Conservation (phyloP, 2,329 filamentous ascomycete species). For the Dothidotthia symphoricarpi region DNA sequence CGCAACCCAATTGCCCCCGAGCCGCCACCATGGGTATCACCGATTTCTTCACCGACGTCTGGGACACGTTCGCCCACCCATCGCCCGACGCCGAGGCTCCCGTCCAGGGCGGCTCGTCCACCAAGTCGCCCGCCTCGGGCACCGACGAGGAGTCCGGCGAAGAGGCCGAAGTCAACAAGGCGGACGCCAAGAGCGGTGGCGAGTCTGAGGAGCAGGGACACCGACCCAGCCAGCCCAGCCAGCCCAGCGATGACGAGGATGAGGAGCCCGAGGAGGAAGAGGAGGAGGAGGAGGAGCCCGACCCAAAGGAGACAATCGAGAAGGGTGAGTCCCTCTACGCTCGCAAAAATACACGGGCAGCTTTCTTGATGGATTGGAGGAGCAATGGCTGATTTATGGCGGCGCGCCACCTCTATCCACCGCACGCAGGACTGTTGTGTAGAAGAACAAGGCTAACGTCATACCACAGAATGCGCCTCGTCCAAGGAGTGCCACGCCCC, state of each 20-base stretch:
- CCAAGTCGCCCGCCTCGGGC: constrained; percentile 41
- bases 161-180: constrained; percentile 47
- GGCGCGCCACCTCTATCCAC: too few relatives aligned
- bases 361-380: constrained; percentile 2
- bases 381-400: constrained; percentile 10
- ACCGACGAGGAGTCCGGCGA: constrained; percentile 45
- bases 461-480: constrained; percentile 75
- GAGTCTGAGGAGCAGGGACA: constrained; percentile 50
- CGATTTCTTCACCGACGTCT: constrained; percentile 64
- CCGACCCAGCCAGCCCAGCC: constrained; percentile 44
- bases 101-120: constrained; percentile 42
- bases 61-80: constrained; percentile 60
- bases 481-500: constrained; percentile 78
- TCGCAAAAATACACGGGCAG: not conserved
- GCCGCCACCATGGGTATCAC: constrained; percentile 58
- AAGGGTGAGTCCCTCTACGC: constrained; percentile 70
- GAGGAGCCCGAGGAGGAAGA: constrained; percentile 79
- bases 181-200: constrained; percentile 41
- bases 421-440: too few relatives aligned
- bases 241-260: constrained; percentile 57
- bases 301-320: constrained; percentile 84
- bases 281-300: constrained; percentile 76
- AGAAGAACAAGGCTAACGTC: constrained; percentile 15
- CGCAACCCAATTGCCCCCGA: constrained; percentile 34
- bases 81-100: constrained; percentile 48